These are phyloP conservation scores for Sclerotinia trifoliorum DNA, from an alignment of 2,329 filamentous ascomycete genomes.

Conservation along the genomic window DNA sequence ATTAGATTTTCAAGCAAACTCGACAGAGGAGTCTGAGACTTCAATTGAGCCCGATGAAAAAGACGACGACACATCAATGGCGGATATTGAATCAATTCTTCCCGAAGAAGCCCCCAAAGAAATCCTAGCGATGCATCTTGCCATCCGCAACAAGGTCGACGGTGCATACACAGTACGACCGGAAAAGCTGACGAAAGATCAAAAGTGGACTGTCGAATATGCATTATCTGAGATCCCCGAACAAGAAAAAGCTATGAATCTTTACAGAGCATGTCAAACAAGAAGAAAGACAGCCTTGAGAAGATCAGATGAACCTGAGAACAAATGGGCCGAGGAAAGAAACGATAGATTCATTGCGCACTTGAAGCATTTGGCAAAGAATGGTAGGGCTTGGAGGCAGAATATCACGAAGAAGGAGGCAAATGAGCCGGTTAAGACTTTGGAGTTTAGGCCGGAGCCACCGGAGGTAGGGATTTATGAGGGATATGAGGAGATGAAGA, in stretches of 20 bases:
- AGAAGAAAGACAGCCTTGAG: conserved; percentile 50
- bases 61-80: not conserved
- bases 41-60: conserved; percentile 1
- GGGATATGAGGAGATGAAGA: not conserved
- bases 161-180: conserved; percentile 63
- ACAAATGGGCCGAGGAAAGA: conserved; percentile 19
- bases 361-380: conserved; percentile 49
- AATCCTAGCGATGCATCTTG: conserved; percentile 48
- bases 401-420: conserved; percentile 53
- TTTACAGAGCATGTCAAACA: conserved; percentile 57
- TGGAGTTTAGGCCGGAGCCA: conserved; percentile 40
- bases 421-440: conserved; percentile 47
- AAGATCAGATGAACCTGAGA: conserved; percentile 37
- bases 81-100: not conserved
- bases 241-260: conserved; percentile 43
- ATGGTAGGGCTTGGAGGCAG: conserved; percentile 59
- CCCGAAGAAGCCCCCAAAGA: conserved; percentile 16
- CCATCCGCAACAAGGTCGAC: conserved; percentile 71
- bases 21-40: not conserved
- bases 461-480: conserved; percentile 18
- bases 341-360: conserved; percentile 36
- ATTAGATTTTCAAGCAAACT: conserved; percentile 15
- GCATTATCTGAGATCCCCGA: conserved; percentile 61
- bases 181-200: conserved; percentile 43
- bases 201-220: conserved; percentile 77